Conservation (phyloP, 805 yeast species). For the Candida parachauliodes region DNA sequence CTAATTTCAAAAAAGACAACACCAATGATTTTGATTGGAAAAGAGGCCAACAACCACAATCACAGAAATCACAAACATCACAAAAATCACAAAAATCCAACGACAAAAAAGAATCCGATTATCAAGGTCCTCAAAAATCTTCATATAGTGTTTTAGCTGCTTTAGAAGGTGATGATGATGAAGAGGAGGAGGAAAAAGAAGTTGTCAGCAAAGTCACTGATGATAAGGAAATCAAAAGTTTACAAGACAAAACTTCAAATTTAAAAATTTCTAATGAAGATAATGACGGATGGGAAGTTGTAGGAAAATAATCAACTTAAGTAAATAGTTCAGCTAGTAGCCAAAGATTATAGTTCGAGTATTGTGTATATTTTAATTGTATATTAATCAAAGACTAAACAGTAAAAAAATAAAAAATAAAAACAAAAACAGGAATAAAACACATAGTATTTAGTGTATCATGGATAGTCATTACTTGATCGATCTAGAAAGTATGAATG, state of each 20-base stretch:
- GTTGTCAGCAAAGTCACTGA: slow-evolving; percentile 6
- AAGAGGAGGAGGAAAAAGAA: slow-evolving; percentile 17
- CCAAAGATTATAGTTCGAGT: too few relatives aligned
- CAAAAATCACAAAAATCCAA: slow-evolving; percentile 6
- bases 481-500: slow-evolving; percentile 4
- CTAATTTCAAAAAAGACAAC: slow-evolving; percentile 14
- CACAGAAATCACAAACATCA: slow-evolving; percentile 2
- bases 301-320: slow-evolving; percentile 21
- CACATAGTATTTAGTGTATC: not conserved
- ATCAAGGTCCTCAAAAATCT: slow-evolving; percentile 32
- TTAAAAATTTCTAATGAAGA: slow-evolving; percentile 23
- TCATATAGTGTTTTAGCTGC: slow-evolving; percentile 29
- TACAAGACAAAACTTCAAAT: slow-evolving; percentile 23
- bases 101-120: slow-evolving; percentile 19
- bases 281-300: slow-evolving; percentile 35
- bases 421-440: not conserved
- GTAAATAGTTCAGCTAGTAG: too few relatives aligned
- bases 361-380: too few relatives aligned
- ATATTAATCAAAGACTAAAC: too few relatives aligned
- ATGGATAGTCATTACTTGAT: slow-evolving; percentile 4
- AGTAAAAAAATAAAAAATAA: not conserved
- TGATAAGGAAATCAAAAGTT: slow-evolving; percentile 12
- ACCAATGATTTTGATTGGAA: slow-evolving; percentile 38
- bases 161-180: slow-evolving; percentile 31
- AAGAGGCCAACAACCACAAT: slow-evolving; percentile 24